These are phyloP conservation scores for Brassica carinata DNA, from an alignment of 345 rosid genomes.

Conservation along the genomic window DNA sequence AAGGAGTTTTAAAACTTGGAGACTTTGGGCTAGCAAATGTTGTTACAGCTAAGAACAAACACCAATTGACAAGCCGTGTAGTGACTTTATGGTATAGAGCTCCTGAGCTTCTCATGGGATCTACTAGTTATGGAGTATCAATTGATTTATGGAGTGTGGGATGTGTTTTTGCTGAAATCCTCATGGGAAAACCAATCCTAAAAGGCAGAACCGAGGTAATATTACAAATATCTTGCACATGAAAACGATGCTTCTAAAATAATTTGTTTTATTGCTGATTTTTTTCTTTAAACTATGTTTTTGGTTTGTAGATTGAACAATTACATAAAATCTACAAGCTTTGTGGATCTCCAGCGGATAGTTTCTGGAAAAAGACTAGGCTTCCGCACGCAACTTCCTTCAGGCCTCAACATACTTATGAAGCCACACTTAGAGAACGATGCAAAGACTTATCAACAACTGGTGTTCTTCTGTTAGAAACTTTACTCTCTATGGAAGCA, in stretches of 20 bases:
- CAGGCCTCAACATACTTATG: constrained; percentile 60
- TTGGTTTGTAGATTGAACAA: constrained; percentile 63
- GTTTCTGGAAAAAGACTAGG: constrained; percentile 58
- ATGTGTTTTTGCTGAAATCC: constrained; percentile 72
- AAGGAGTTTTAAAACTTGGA: constrained; percentile 67
- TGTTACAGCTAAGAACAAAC: constrained; percentile 48
- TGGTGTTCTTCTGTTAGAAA: constrained; percentile 55
- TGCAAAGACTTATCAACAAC: constrained; percentile 51
- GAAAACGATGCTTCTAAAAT: neutral
- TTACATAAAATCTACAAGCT: constrained; percentile 74
- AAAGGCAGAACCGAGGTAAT: constrained; percentile 83
- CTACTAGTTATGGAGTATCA: constrained; percentile 68
- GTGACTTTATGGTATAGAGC: constrained; percentile 88
- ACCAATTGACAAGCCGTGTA: constrained; percentile 72
- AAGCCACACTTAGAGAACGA: constrained; percentile 56
- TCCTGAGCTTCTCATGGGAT: constrained; percentile 85
- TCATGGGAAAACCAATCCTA: constrained; percentile 63
- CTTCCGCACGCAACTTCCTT: constrained; percentile 64
- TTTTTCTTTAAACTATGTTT: neutral
- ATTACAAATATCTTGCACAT: neutral
- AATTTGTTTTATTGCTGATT: neutral
- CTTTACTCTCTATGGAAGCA: constrained; percentile 66
- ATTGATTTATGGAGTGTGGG: constrained; percentile 84
- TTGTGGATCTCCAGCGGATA: constrained; percentile 77
- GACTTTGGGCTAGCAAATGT: constrained; percentile 79